Conservation (phyloP, 2,329 filamentous ascomycete species). For the Blastomyces parvus region DNA sequence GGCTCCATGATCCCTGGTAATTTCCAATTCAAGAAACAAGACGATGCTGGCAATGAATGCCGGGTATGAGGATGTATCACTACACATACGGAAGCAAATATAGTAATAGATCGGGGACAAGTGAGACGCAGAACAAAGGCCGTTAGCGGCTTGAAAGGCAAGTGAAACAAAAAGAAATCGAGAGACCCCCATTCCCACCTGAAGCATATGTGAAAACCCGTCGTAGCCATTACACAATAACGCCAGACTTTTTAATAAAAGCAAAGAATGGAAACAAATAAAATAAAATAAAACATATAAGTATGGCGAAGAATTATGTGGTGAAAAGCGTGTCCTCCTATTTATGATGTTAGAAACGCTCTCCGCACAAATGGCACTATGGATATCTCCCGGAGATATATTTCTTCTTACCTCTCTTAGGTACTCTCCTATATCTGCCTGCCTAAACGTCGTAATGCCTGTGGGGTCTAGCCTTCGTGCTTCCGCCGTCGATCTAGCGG, state of each 20-base stretch:
- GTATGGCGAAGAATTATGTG: conserved; percentile 25
- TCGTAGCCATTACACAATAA: neutral
- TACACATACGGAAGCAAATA: neutral
- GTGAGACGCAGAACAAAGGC: neutral
- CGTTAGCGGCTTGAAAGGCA: neutral
- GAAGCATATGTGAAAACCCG: neutral
- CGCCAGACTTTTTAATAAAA: neutral
- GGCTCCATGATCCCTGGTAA: neutral
- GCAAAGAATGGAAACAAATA: neutral
- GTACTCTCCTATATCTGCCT: conserved; percentile 92
- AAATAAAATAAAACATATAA: neutral
- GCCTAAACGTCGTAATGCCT: conserved; percentile 76
- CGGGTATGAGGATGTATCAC: neutral
- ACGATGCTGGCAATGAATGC: neutral
- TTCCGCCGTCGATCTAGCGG: conserved; percentile 76
- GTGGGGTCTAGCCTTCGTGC: conserved; percentile 80
- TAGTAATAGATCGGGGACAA: neutral
- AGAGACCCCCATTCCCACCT: neutral
- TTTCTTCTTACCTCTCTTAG: conserved; percentile 55
- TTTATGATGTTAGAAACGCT: conserved; percentile 12
- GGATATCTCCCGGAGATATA: neutral
- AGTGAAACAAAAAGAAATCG: neutral
- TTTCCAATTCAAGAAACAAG: neutral
- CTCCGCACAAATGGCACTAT: too few relatives aligned
- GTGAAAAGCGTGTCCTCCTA: conserved; percentile 55